Conservation (phyloP, 768 basidiomycete species). For the Tylopilus rubrobrunneus region DNA sequence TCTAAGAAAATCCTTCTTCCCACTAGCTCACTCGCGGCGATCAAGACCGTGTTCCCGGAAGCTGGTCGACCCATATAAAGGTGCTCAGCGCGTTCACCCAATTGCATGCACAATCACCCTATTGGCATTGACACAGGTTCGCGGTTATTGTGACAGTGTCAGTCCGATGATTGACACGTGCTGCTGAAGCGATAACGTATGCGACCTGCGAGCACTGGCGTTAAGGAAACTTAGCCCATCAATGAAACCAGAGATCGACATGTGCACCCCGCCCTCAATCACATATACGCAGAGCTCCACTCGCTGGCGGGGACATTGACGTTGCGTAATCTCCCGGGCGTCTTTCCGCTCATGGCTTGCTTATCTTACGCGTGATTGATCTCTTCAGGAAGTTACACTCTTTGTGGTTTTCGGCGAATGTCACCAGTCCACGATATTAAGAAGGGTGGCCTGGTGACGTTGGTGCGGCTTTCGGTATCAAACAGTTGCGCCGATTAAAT, state of each 20-base stretch:
- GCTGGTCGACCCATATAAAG: background rate
- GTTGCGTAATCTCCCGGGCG: conserved; percentile 5
- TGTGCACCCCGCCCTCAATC: background rate
- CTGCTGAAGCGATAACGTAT: conserved; percentile 20
- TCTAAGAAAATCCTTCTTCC: background rate
- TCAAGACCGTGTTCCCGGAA: background rate
- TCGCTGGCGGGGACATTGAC: background rate
- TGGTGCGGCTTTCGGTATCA: conserved; percentile 5
- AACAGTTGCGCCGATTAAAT: conserved; percentile 21
- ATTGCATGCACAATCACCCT: background rate
- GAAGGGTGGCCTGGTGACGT: conserved; percentile 11
- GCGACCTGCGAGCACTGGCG: background rate
- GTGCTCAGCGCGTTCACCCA: background rate
- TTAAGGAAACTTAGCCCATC: background rate
- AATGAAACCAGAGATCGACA: conserved; percentile 16
- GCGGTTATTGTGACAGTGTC: background rate
- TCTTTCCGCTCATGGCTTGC: background rate
- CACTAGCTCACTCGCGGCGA: background rate
- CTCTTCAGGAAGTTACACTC: background rate
- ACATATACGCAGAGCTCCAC: background rate
- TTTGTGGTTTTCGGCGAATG: background rate
- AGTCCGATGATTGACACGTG: conserved; percentile 1
- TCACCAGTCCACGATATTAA: conserved; percentile 2
- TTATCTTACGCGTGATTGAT: conserved; percentile 1
- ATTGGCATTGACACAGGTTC: background rate